Evolutionary conservation across 1,139 yeast species (phyloP), one percentile per base, ranked within the genome.

Genomic region (Nakaseomyces delphensis): DNA sequence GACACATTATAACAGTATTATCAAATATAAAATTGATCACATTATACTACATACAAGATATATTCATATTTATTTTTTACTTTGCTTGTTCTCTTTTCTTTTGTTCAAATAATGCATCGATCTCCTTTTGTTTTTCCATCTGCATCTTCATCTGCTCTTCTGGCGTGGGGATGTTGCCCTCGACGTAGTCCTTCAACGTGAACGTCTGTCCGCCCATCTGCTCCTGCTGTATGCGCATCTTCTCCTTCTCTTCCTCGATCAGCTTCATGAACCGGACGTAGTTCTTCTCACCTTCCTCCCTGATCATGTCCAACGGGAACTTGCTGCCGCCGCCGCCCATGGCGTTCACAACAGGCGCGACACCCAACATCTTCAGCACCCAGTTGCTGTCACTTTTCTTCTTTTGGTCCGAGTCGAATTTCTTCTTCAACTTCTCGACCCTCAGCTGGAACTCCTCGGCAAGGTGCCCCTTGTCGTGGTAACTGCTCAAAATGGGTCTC

Each of bases 201-300:
- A 81, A 71, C 51, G 79, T 77, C 62, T 79, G 83, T 46, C 84
- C 85, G 63, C 83, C 74, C 65, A 83, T 73, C 57, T 85, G 94
- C 66, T 82, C 81, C 63, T 85, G 82, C 60, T 80, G 85, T 53
- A 81, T 83, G 57, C 83, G 70, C 64, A 89, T 73, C 69, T 86
- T 84, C 50, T 81, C 87, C 51, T 94, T 95, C 65, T 91, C 85
- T 65, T 87, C 96, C 56, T 80, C 77, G 56, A 91, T 76, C 62
- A 83, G 78, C 63, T 78, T 79, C 66, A 81, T 82, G 76, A 86
- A 84, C 53, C 80, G 79, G 58, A 81, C 79, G 65, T 86, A 91
- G 62, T 86, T 89, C 69, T 77, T 77, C 64, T 86, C 95, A 53
- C 96, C 96, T 60, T 85, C 93, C 62, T 87, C 94, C 60, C 97